phyloP scores from a whole-genome alignment of 257 asterid species.

The Solanum chmielewskii region DNA sequence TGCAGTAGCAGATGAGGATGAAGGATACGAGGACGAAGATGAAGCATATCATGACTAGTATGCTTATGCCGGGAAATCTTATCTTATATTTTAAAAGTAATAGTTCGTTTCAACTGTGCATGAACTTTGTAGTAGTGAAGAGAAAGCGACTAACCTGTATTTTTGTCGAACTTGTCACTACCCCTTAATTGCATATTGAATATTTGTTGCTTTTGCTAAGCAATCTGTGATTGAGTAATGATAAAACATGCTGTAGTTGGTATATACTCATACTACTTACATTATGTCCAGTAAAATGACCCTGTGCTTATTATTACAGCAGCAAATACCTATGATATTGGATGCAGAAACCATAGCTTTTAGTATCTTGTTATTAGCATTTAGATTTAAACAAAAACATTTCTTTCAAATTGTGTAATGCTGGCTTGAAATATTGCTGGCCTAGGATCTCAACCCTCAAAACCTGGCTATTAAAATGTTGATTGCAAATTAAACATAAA shows the following conservation, averaged over 20 bases:
- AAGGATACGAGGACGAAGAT: constrained; percentile 15
- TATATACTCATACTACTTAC: not conserved
- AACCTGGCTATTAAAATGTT: not conserved
- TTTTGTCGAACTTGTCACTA: not conserved
- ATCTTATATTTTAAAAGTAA: not conserved
- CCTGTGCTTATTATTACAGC: not conserved
- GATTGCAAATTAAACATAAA: not conserved
- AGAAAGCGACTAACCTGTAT: not conserved
- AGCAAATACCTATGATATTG: not conserved
- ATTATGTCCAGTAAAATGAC: not conserved
- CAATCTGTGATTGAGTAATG: not conserved
- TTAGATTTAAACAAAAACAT: too few relatives aligned
- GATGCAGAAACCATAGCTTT: not conserved
- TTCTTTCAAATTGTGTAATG: not conserved
- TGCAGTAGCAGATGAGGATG: constrained; percentile 25
- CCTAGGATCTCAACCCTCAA: not conserved
- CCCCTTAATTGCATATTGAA: not conserved
- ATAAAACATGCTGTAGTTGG: not conserved
- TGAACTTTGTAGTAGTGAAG: not conserved
- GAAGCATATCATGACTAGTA: not conserved
- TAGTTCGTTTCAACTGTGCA: constrained; percentile 13
- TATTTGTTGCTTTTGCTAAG: not conserved
- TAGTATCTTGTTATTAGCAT: too few relatives aligned
- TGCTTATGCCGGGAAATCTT: not conserved
- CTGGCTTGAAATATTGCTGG: not conserved